Evolutionary conservation across 768 basidiomycete species (phyloP), one percentile per base, ranked within the genome.

Genomic region (Amanita polypyramis): DNA sequence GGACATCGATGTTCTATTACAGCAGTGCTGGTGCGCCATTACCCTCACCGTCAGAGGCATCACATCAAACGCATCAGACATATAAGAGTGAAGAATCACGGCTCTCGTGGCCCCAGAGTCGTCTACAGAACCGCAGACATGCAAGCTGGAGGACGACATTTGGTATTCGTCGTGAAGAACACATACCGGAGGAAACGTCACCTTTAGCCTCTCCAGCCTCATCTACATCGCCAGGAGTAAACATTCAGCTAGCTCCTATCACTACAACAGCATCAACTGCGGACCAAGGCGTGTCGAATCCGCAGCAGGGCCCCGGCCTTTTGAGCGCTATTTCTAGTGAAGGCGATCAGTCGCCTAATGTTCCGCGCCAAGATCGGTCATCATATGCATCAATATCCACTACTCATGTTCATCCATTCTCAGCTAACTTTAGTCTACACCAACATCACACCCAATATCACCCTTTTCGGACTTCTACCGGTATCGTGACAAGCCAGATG

Each of bases 331-430:
- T 7, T 27, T 27, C 25, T 7, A 27, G 7, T 27, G 25, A 27
- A 27, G 25, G 7, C 25, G 25, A 7, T 27, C 25, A 27, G 25
- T 7, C 21, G 2, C 19, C 33, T 10, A 32, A 23, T 34, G 32
- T 6, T 9, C 11, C 43, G 15, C 14, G 20, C 12, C 19, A 45
- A 19, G 33, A 14, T 15, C 44, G 44, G 14, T 34, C 12, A 36
- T 52, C 55, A 14, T 54, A 25, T 20, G 56, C 60, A 2, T 51
- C 48, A 21, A 52, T 56, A 20, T 60, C 62, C 53, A 72, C 71
- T 5, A 73, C 73, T 49, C 69, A 73, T 21, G 58, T 75, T 29
- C 65, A 71, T 6, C 66, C 77, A 6, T 68, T 74, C 2, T 55
- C 71, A 8, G 72, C 74, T 10, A n/a, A 0, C 58, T 68, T 4